These are phyloP conservation scores for Basipetospora chlamydospora DNA, from an alignment of 2,329 filamentous ascomycete genomes.

Conservation along the genomic window DNA sequence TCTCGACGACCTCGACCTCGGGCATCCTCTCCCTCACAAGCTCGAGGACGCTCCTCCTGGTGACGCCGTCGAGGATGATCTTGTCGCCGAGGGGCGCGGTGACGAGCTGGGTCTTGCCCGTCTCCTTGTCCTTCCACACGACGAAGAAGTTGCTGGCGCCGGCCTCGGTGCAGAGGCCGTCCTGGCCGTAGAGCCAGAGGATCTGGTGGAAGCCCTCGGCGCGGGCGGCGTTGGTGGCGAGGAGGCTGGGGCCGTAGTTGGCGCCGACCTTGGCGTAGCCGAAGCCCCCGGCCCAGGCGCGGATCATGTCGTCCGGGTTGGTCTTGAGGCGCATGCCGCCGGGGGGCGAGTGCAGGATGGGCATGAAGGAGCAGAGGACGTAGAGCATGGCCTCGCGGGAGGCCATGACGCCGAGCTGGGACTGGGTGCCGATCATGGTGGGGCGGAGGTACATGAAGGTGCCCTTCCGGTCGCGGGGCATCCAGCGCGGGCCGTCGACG, in stretches of 20 bases:
- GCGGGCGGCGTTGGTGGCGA: slow-evolving; percentile 63
- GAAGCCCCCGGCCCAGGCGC: slow-evolving; percentile 87
- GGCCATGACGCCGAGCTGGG: slow-evolving; percentile 65
- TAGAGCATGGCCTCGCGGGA: slow-evolving; percentile 80
- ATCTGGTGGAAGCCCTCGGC: slow-evolving; percentile 71
- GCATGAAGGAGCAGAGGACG: slow-evolving; percentile 56
- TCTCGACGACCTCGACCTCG: slow-evolving; percentile 61
- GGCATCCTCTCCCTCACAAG: slow-evolving; percentile 50
- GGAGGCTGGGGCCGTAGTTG: slow-evolving; percentile 77
- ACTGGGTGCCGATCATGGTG: slow-evolving; percentile 70
- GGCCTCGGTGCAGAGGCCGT: slow-evolving; percentile 74
- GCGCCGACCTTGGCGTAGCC: slow-evolving; percentile 86
- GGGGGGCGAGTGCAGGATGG: slow-evolving; percentile 32
- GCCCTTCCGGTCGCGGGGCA: slow-evolving; percentile 54
- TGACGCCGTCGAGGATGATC: slow-evolving; percentile 79
- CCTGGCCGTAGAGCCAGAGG: slow-evolving; percentile 76
- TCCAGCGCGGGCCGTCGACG: slow-evolving; percentile 64
- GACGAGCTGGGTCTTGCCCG: slow-evolving; percentile 51
- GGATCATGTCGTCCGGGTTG: slow-evolving; percentile 65
- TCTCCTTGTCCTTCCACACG: slow-evolving; percentile 53
- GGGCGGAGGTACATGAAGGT: slow-evolving; percentile 74
- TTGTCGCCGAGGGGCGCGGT: slow-evolving; percentile 73
- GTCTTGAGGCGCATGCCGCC: slow-evolving; percentile 63
- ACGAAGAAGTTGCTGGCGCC: slow-evolving; percentile 89
- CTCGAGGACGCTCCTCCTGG: slow-evolving; percentile 65